These are phyloP conservation scores for Alternaria gaisen DNA, from an alignment of 2,329 filamentous ascomycete genomes.

Conservation along the genomic window DNA sequence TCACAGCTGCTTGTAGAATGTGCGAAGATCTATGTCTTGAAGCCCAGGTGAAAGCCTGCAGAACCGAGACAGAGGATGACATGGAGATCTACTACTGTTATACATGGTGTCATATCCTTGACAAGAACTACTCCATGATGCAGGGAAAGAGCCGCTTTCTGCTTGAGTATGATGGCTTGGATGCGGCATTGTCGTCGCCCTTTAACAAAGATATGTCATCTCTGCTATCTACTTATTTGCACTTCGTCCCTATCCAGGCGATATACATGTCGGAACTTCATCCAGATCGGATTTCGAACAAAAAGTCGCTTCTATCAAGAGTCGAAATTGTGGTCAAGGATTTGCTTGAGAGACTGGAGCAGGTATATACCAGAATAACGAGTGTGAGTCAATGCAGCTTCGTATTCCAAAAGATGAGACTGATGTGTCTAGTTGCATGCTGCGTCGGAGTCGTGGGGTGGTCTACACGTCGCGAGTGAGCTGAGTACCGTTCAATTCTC, in stretches of 20 bases:
- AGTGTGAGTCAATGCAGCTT: slow-evolving; percentile 7
- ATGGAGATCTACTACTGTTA: slow-evolving; percentile 30
- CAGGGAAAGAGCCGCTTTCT: slow-evolving; percentile 28
- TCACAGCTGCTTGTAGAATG: slow-evolving; percentile 28
- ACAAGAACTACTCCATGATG: slow-evolving; percentile 36
- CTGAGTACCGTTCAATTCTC: slow-evolving; percentile 32
- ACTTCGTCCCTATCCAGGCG: slow-evolving; percentile 28
- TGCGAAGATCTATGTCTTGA: slow-evolving; percentile 32
- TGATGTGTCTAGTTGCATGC: slow-evolving; percentile 19
- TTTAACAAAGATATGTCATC: slow-evolving; percentile 21
- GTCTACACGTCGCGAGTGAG: slow-evolving; percentile 25
- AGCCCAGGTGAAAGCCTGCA: slow-evolving; percentile 18
- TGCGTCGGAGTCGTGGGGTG: slow-evolving; percentile 24
- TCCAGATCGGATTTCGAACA: slow-evolving; percentile 23
- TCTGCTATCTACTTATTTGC: slow-evolving; percentile 25
- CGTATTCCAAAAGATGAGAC: background rate
- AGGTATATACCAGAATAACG: slow-evolving; percentile 21
- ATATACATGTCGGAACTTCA: slow-evolving; percentile 27
- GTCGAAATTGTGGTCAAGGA: slow-evolving; percentile 25
- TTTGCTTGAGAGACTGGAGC: slow-evolving; percentile 22
- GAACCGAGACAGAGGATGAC: slow-evolving; percentile 21
- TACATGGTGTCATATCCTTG: slow-evolving; percentile 34
- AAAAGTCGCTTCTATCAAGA: slow-evolving; percentile 14
- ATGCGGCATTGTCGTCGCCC: slow-evolving; percentile 21
- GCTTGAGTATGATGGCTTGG: slow-evolving; percentile 25